phyloP scores from a whole-genome alignment of 2,329 filamentous ascomycete species.

The Cytospora schulzeri region DNA sequence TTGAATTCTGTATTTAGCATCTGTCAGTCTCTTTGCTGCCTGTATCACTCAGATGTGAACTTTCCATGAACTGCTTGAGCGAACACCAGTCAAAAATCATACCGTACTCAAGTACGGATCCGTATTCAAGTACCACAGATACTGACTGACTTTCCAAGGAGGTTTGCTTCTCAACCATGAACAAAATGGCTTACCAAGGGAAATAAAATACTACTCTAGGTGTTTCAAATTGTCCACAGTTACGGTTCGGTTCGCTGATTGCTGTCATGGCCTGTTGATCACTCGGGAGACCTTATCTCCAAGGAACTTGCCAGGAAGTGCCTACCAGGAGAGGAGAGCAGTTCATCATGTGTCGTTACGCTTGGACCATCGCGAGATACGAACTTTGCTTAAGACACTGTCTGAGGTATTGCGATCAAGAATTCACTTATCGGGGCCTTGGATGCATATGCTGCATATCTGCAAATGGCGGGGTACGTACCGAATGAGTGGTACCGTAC shows the following conservation, averaged over 20 bases:
- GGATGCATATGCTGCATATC: constrained; percentile 7
- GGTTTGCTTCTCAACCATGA: no score
- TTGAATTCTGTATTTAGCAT: no score
- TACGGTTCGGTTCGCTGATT: neutral
- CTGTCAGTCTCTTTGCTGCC: no score
- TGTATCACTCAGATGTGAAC: no score
- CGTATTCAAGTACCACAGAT: no score
- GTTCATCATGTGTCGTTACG: neutral
- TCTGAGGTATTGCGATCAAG: neutral
- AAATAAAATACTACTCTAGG: neutral
- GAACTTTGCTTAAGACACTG: neutral
- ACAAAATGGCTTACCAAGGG: neutral
- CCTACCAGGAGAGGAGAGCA: no score
- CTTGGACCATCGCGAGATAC: neutral
- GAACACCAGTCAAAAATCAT: no score
- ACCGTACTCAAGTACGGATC: no score
- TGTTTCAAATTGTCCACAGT: neutral
- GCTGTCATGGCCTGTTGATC: neutral
- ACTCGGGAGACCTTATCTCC: neutral
- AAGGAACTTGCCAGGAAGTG: neutral
- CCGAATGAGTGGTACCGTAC: neutral
- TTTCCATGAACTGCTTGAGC: no score
- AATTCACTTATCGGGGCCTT: neutral
- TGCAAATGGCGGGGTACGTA: constrained; percentile 13
- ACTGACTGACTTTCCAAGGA: neutral